Evolutionary conservation across 768 basidiomycete species (phyloP), one percentile per base, ranked within the genome.

Genomic region (Boletus tylopilopsis): DNA sequence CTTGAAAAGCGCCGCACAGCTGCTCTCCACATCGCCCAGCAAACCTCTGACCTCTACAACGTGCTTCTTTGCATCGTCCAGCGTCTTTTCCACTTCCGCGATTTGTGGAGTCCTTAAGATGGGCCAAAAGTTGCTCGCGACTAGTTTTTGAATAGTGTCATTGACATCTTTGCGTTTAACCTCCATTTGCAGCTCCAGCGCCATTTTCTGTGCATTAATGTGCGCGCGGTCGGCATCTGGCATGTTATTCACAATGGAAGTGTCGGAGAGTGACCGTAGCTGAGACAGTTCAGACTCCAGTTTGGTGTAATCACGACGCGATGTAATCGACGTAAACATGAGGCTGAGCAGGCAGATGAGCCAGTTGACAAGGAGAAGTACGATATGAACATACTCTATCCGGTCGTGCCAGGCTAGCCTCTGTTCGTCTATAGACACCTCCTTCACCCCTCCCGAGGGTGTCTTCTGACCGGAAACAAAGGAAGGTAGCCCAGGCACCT

Each of bases 61-160:
- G 24, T 66, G 56, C 33, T 68, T 66, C 47, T 64, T 68, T 22
- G 61, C 51, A 13, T 63, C 64, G 12, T 35, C 55, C 5, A 59
- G 23, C 18, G 49, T 37, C 18, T 49, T 66, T 43, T 64, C 63
- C 53, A 64, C 45, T 37, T 66, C 61, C 12, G 47, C 44, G 21
- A 63, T 41, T 16, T 62, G 59, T n/a, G 64, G 53, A 6, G 49
- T 42, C 19, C 58, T 61, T 4, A 71, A n/a, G 27, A 67, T 40
- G 6, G 74, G 75, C 75, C 75, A 76, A 50, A 73, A 75, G 16
- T 64, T 63, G 39, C 62, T 58, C 22, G 66, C 67, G 6, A 70
- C 44, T 13, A 76, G 65, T 19, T 57, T 64, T 27, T 56, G 60
- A 16, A 72, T 44, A 12, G 46, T 33, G 3, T 56, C 58, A 29